These are phyloP conservation scores for Nyctanthes arbortristis DNA, from an alignment of 257 asterid species.

Conservation along the genomic window DNA sequence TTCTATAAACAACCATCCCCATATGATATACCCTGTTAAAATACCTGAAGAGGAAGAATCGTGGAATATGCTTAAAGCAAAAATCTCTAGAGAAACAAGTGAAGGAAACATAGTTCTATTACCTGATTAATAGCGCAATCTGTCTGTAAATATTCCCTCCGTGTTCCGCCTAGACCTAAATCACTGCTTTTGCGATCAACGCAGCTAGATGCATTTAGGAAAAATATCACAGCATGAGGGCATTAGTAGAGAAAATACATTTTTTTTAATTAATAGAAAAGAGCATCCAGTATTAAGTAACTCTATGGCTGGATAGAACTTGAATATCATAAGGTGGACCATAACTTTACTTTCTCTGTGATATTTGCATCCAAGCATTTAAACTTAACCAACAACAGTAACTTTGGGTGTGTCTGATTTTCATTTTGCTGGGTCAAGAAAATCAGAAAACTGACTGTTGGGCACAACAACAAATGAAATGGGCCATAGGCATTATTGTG, in stretches of 20 bases:
- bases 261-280: neutral
- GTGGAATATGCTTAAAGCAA: neutral
- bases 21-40: neutral
- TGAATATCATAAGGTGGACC: conserved; percentile 3
- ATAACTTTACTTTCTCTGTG: conserved; percentile 17
- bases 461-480: too few species aligned
- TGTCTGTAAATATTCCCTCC: conserved; percentile 85
- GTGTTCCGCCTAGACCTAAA: conserved; percentile 88
- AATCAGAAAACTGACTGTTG: too few species aligned
- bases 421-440: too few species aligned
- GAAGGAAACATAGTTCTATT: conserved; percentile 16
- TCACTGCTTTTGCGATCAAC: conserved; percentile 95
- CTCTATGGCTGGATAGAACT: neutral
- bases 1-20: neutral
- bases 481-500: too few species aligned
- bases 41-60: neutral
- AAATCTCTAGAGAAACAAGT: conserved; percentile 6
- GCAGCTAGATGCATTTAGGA: conserved; percentile 48
- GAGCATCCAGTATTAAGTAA: neutral
- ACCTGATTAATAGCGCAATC: conserved; percentile 91
- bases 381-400: neutral
- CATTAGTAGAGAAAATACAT: conserved; percentile 5
- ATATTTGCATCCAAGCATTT: conserved; percentile 8
- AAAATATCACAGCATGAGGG: conserved; percentile 20
- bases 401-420: too few species aligned